These are phyloP conservation scores for Castanea mollissima DNA, from an alignment of 306 rosid genomes.

Conservation along the genomic window DNA sequence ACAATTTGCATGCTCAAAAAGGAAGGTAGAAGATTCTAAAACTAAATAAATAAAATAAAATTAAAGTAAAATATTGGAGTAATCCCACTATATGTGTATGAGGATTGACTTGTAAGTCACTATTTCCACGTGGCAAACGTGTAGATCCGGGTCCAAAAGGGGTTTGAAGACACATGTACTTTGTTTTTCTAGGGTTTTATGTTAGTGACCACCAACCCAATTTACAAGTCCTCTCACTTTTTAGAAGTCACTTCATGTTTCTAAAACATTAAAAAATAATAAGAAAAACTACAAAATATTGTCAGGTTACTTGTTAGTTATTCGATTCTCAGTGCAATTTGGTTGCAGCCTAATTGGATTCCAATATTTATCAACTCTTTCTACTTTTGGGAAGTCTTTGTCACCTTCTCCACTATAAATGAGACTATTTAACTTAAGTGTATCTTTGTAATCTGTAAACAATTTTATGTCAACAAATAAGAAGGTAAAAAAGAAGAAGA, in stretches of 20 bases:
- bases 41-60: too few relatives aligned
- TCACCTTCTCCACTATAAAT: neutral
- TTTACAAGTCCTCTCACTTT: neutral
- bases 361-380: neutral
- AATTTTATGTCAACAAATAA: neutral
- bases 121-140: neutral
- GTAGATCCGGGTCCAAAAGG: neutral
- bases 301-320: neutral
- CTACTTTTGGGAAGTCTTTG: neutral
- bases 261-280: too few relatives aligned
- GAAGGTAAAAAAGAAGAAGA: neutral
- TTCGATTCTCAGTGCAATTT: neutral
- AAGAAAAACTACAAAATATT: neutral
- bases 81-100: neutral
- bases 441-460: neutral
- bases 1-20: too few relatives aligned
- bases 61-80: too few relatives aligned
- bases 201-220: neutral
- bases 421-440: neutral
- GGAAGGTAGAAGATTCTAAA: too few relatives aligned
- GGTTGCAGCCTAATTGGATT: neutral
- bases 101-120: neutral
- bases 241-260: slow-evolving; percentile 4
- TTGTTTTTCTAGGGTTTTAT: neutral
- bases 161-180: neutral